phyloP scores from a whole-genome alignment of 2,329 filamentous ascomycete genomes.

The Atkinsonella texensis region DNA sequence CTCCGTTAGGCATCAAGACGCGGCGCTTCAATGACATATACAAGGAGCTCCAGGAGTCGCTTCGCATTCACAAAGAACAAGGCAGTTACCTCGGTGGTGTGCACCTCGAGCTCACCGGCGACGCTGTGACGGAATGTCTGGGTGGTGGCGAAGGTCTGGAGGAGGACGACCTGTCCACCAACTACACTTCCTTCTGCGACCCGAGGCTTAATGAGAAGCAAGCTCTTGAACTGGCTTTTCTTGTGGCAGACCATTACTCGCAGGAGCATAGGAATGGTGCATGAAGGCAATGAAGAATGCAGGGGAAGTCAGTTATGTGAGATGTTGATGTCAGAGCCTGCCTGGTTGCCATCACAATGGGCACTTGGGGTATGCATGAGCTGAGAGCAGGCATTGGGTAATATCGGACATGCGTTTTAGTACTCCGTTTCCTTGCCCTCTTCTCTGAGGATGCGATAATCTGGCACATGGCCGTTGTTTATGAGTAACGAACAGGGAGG shows the following conservation, averaged over 20 bases:
- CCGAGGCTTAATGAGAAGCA: slow-evolving; percentile 95
- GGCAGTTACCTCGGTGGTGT: slow-evolving; percentile 85
- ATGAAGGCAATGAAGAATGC: neutral
- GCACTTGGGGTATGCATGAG: no score
- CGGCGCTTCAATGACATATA: slow-evolving; percentile 85
- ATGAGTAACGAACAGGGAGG: no score
- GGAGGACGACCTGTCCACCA: slow-evolving; percentile 77
- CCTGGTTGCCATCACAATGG: no score
- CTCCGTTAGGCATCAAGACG: slow-evolving; percentile 75
- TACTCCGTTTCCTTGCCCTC: no score
- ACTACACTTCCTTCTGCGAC: slow-evolving; percentile 95
- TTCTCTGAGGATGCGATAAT: no score
- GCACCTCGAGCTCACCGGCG: slow-evolving; percentile 89
- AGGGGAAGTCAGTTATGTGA: no score
- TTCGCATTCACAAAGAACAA: slow-evolving; percentile 72
- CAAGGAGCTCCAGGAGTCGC: slow-evolving; percentile 69
- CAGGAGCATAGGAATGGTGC: slow-evolving; percentile 17
- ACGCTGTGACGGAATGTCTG: slow-evolving; percentile 91
- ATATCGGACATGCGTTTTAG: no score
- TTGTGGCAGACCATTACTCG: slow-evolving; percentile 72
- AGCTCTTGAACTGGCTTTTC: slow-evolving; percentile 84
- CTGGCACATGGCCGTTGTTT: no score
- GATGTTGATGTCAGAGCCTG: no score
- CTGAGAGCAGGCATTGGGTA: no score
- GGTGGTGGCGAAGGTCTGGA: slow-evolving; percentile 78